Evolutionary conservation across 371 early-diverging fungal genomes (phyloP), one percentile per base, ranked within the genome.

Genomic region (Coemansia sp.): DNA sequence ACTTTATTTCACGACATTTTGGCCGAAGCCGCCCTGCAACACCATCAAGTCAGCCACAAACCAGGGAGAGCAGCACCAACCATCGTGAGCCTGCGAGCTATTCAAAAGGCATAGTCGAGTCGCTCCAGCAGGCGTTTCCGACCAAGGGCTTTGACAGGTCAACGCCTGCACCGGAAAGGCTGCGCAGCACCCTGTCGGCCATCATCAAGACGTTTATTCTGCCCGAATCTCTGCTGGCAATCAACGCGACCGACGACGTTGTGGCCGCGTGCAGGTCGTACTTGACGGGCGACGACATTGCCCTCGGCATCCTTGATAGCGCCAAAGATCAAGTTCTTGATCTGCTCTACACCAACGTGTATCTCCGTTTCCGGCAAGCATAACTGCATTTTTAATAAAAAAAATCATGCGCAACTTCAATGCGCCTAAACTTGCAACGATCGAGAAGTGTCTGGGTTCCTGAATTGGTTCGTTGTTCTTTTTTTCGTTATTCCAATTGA

Each of bases 301-400:
- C 58, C 0, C 56, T 74, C 40, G 75, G 45, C 3, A 43, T 43
- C n/a, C 40, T 74, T 20, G 75, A 74, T 35, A 30, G 43, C 11
- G 52, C 59, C 26, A 74, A 62, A 31, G 57, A 75, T 13, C 56
- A 63, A 35, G 66, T 75, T 8, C 50, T 74, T 9, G 68, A 67
- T 10, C 38, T 73, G 30, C 38, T 74, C n/a, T 73, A 74, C 35
- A 41, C 55, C 2, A 74, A 74, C 35, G 67, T 73, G 0, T 74
- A 74, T 48, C 47, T 68, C 10, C 62, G 71, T 8, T 14, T 55
- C 13, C 59, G 54, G 3, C 10, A 13, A 11, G 3, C 8, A 49
- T 60, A 26, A 40, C 9, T 16, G 7, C 20, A 16, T 45, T 45
- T 45, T 4, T 43, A 16, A 16, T 9, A 53, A n/a, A 38, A 34